Evolutionary conservation across 1,139 yeast genomes (phyloP), one percentile per base, ranked within the genome.

Genomic region (Scheffersomyces stambukii): DNA sequence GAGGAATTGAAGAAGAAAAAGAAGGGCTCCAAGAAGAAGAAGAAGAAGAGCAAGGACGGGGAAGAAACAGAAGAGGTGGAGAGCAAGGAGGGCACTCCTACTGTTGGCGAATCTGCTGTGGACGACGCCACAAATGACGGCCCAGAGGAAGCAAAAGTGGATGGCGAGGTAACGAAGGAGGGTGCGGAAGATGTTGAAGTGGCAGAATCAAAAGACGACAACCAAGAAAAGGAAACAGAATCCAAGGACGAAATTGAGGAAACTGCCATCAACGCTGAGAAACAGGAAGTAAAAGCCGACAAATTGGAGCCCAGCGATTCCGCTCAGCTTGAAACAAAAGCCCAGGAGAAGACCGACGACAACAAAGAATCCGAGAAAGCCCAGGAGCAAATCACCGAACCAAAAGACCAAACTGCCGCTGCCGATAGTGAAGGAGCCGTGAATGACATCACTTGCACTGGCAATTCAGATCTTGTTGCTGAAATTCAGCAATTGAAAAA

Each of bases 1-100:
- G 82, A 77, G 37, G 80, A 76, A 40, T 56, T 77, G 61, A 77
- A 78, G 63, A 75, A 72, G 60, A 71, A 74, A 52, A 72, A 72
- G 50, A 72, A 71, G 52, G 63, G 64, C 58, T 50, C 52, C 41
- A 60, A 58, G 51, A 48, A 46, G 37, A 42, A 43, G 42, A 48
- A 46, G 40, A 43, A 25, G 19, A 48, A 41, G 14, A 43, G 34
- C 13, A 28, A 32, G 11, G 41, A 39, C 13, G 49, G 36, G 13
- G 41, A 30, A 7, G 43, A 33, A 8, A 32, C 31, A 9, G 37
- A 30, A 10, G 32, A 28, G 19, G 39, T n/a, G 20, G 10, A 18
- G 31, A 29, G 16, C 19, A 11, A 16, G 21, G 31, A 30, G 16
- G 23, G 24, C 12, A 16, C 25, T 14, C 19, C 24, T 9, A 25